Base-by-base conservation (phyloP, 78 protist genomes). In the Dictyostelium citrinum region DNA sequence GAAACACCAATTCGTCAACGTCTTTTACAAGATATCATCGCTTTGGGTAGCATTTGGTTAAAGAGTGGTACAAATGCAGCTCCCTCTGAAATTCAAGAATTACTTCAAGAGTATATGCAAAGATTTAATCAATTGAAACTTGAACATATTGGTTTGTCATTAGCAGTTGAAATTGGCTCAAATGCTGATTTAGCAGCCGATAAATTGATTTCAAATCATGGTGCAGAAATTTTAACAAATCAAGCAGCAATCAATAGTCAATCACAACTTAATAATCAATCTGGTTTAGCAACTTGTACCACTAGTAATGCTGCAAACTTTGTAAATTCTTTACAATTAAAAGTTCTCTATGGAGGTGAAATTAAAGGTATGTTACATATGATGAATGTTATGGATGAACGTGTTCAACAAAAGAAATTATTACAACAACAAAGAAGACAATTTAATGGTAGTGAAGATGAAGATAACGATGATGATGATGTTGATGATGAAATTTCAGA, bases 61-160 rank as follows among this genome's bases (percentile, higher is more conserved):
- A 93, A 93, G 84, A 93, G 75, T 79, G 91, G 90, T 51, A 51
- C 84, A 3, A 45, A 16, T 29, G 67, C 82, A 3, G 96, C 95
- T 8, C 96, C 96, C 12, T 51, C 84, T 0, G 93, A 93, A 39
- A 71, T 84, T 29, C 81, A 80, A 33, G 91, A 90, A 74, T 77
- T 79, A 20, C 68, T 93, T 22, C 96, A 93, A 58, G 91, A 84
- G 58, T 84, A 83, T 39, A 81, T 83, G 77, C 90, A 83, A 64
- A 35, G 51, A 45, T 81, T 93, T 51, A 83, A 45, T 51, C 74
- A 77, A 33, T n/a, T 76, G 1, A 27, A 46, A 17, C 81, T 5
- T 17, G 55, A 92, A 14, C 96, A 94, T 70, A 49, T 88, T 20
- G 96, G 96, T 77, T 60, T 80, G 72, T 94, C 96, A 12, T 39